A percentile compares a stretch with the other conserved stretches of the same genome.
phyloP scores from a whole-genome alignment of 345 rosid species.

The Physaria fendleri region DNA sequence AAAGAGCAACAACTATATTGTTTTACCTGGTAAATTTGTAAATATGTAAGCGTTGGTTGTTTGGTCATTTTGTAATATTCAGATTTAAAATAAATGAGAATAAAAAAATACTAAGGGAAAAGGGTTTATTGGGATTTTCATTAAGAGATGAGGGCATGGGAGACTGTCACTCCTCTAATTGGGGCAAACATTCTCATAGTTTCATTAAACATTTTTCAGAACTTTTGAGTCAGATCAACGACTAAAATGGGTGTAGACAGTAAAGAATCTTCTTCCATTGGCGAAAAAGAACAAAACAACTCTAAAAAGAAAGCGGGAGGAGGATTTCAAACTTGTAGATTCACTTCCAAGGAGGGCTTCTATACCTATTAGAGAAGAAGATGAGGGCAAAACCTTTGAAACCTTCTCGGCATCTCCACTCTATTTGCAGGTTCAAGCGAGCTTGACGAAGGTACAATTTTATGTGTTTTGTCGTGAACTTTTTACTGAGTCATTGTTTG shows the following conservation, averaged over 20 bases:
- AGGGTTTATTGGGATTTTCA: too few relatives aligned
- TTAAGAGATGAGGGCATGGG: too few relatives aligned
- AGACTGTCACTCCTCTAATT: too few relatives aligned
- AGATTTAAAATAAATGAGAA: too few relatives aligned
- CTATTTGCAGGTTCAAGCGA: conserved; percentile 51
- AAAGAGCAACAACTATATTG: too few relatives aligned
- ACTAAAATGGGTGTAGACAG: neutral
- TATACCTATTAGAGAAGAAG: conserved; percentile 38
- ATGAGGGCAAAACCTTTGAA: conserved; percentile 34
- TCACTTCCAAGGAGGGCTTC: conserved; percentile 58
- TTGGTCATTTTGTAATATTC: too few relatives aligned
- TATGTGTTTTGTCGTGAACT: neutral
- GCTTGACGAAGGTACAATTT: conserved; percentile 64
- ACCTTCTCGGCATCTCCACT: too few relatives aligned
- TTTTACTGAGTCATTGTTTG: neutral
- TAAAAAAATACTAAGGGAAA: too few relatives aligned
- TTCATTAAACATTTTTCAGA: too few relatives aligned
- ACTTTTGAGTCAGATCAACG: conserved; percentile 2
- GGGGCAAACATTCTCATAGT: too few relatives aligned
- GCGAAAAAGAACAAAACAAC: conserved; percentile 30
- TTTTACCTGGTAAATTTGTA: too few relatives aligned
- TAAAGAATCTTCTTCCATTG: conserved; percentile 7
- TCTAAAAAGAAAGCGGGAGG: conserved; percentile 32
- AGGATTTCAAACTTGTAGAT: conserved; percentile 41
- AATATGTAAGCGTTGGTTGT: too few relatives aligned